Percentiles rank a stretch among this genome's conserved stretches.
Evolutionary conservation across 371 early-diverging fungal genomes (phyloP).

Genomic region (Nematocida sp.): DNA sequence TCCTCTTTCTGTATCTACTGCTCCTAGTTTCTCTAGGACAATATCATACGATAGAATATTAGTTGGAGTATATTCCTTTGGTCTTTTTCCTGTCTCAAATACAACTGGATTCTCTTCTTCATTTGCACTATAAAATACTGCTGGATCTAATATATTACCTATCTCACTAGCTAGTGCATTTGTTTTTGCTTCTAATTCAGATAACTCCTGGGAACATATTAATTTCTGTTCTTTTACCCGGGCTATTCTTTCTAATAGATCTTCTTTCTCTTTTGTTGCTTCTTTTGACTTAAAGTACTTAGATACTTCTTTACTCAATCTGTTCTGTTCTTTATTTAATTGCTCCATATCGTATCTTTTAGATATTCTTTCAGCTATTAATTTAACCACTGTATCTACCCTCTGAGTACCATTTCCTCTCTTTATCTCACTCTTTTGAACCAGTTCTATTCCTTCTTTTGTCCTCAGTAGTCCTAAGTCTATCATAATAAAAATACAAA

Average conservation of each 20-base stretch:
- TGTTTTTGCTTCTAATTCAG: constrained; percentile 47
- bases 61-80: constrained; percentile 62
- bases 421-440: constrained; percentile 59
- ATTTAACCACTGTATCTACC: constrained; percentile 47
- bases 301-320: constrained; percentile 25
- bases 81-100: constrained; percentile 65
- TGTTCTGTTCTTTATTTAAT: constrained; percentile 56
- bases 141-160: constrained; percentile 89
- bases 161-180: constrained; percentile 67
- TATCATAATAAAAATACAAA: constrained; percentile 37
- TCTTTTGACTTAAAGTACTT: constrained; percentile 50
- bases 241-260: constrained; percentile 3
- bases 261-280: background rate
- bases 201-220: background rate
- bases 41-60: constrained; percentile 66
- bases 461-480: constrained; percentile 37
- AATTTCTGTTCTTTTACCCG: constrained; percentile 17
- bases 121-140: constrained; percentile 76
- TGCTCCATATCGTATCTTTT: constrained; percentile 55
- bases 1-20: constrained; percentile 81
- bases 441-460: constrained; percentile 14
- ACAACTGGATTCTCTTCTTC: constrained; percentile 80
- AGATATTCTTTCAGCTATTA: constrained; percentile 55
- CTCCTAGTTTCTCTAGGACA: constrained; percentile 70
- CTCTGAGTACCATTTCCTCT: constrained; percentile 46